Conservation (phyloP, 2,329 filamentous ascomycete genomes). For the Fusarium tricinctum region DNA sequence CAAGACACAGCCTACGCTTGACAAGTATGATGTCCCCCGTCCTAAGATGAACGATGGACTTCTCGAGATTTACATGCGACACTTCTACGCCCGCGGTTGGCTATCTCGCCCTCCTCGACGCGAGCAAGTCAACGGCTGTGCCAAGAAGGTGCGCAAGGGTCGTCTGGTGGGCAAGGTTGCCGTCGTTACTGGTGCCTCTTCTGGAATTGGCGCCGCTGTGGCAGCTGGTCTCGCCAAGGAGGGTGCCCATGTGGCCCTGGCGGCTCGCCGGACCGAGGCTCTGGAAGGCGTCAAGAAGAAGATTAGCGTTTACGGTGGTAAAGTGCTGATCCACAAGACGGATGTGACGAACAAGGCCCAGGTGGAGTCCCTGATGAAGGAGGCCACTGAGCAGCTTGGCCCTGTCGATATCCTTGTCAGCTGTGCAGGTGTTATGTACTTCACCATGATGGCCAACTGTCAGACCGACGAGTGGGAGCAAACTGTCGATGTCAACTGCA, state of each 20-base stretch:
- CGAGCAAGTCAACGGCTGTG: slow-evolving; percentile 52
- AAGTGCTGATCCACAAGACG: slow-evolving; percentile 77
- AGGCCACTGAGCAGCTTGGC: slow-evolving; percentile 73
- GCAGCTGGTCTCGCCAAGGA: slow-evolving; percentile 76
- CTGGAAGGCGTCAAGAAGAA: slow-evolving; percentile 76
- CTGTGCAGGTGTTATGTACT: slow-evolving; percentile 90
- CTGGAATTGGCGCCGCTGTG: slow-evolving; percentile 83
- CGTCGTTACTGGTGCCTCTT: slow-evolving; percentile 83
- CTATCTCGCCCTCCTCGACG: slow-evolving; percentile 72
- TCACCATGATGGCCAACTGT: slow-evolving; percentile 85
- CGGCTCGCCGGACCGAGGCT: slow-evolving; percentile 77
- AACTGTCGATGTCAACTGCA: slow-evolving; percentile 89
- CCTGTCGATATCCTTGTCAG: slow-evolving; percentile 83
- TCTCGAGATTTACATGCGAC: slow-evolving; percentile 82
- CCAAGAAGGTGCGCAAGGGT: slow-evolving; percentile 58
- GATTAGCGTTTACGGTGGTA: slow-evolving; percentile 69
- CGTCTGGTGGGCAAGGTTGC: slow-evolving; percentile 78
- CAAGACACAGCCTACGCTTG: slow-evolving; percentile 72
- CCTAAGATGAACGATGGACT: slow-evolving; percentile 78
- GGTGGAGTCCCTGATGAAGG: slow-evolving; percentile 74
- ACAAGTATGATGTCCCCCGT: slow-evolving; percentile 67
- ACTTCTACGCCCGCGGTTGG: slow-evolving; percentile 87
- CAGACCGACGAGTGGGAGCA: slow-evolving; percentile 83
- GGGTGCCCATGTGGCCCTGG: slow-evolving; percentile 79
- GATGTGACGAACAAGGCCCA: slow-evolving; percentile 78